Conservation (phyloP, 306 rosid genomes). For the Vicia sativa region DNA sequence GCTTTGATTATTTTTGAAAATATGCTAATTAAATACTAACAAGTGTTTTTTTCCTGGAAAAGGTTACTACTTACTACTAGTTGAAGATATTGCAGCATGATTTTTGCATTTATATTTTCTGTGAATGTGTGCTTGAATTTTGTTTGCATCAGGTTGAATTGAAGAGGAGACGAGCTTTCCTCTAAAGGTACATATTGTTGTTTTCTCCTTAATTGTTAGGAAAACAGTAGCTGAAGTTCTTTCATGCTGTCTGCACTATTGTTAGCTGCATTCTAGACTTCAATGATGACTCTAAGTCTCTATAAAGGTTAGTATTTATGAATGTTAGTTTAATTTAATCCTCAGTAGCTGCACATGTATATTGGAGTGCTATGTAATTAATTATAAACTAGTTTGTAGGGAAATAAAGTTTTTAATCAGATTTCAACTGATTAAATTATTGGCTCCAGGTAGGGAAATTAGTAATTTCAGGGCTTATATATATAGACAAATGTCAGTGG, state of each 20-base stretch:
- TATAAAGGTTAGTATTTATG: constrained; percentile 29
- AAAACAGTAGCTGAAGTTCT: constrained; percentile 33
- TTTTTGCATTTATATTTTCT: constrained; percentile 24
- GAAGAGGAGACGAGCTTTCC: constrained; percentile 36
- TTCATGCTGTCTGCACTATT: constrained; percentile 37
- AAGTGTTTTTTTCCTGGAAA: not conserved
- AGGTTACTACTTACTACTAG: not conserved
- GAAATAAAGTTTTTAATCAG: constrained; percentile 23
- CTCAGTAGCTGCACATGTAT: constrained; percentile 38
- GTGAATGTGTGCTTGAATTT: constrained; percentile 35
- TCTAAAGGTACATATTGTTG: constrained; percentile 44
- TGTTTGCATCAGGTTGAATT: constrained; percentile 49
- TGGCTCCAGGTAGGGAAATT: constrained; percentile 29
- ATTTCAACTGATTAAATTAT: constrained; percentile 30
- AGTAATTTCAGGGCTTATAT: constrained; percentile 22
- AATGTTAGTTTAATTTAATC: constrained; percentile 33
- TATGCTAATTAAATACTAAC: not conserved
- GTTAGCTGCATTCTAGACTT: constrained; percentile 44
- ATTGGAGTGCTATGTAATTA: constrained; percentile 37
- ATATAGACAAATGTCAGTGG: no score
- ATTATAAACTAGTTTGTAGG: constrained; percentile 34
- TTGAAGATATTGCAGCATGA: constrained; percentile 23
- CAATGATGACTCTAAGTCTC: constrained; percentile 22
- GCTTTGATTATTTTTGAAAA: not conserved
- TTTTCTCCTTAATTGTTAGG: constrained; percentile 37